These are phyloP conservation scores for Aspergillus intermedius DNA, from an alignment of 2,329 filamentous ascomycete species.

Conservation along the genomic window DNA sequence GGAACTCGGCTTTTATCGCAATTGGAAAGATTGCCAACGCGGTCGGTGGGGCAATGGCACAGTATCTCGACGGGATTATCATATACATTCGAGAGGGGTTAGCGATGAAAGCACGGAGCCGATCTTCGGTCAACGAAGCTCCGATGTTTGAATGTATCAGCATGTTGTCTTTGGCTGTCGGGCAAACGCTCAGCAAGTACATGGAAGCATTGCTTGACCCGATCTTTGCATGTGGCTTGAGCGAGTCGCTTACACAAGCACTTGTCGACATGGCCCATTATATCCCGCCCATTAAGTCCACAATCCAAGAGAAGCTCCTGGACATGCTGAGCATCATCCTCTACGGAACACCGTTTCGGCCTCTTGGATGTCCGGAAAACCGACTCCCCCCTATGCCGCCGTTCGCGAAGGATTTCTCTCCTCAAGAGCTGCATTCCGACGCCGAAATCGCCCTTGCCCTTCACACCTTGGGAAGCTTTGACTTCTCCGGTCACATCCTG, in stretches of 20 bases:
- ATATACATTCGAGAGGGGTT: constrained; percentile 90
- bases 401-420: constrained; percentile 81
- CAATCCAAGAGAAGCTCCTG: constrained; percentile 86
- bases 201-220: constrained; percentile 93
- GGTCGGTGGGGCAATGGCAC: constrained; percentile 88
- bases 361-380: constrained; percentile 83
- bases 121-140: constrained; percentile 52
- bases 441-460: constrained; percentile 86
- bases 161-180: constrained; percentile 88
- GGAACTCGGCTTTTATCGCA: constrained; percentile 88
- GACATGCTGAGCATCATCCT: constrained; percentile 93
- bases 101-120: constrained; percentile 66
- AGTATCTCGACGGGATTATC: constrained; percentile 89
- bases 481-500: constrained; percentile 81
- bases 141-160: constrained; percentile 98
- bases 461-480: constrained; percentile 94
- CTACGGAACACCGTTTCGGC: constrained; percentile 85
- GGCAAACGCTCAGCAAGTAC: constrained; percentile 95
- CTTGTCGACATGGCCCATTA: constrained; percentile 98
- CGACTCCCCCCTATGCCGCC: constrained; percentile 74
- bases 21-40: constrained; percentile 96
- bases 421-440: constrained; percentile 72
- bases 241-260: constrained; percentile 87
- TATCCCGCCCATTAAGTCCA: constrained; percentile 86
- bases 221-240: constrained; percentile 93